Evolutionary conservation across 2,329 filamentous ascomycete species (phyloP), one percentile per base, ranked within the genome.

Genomic region (Ascomycota sp.): DNA sequence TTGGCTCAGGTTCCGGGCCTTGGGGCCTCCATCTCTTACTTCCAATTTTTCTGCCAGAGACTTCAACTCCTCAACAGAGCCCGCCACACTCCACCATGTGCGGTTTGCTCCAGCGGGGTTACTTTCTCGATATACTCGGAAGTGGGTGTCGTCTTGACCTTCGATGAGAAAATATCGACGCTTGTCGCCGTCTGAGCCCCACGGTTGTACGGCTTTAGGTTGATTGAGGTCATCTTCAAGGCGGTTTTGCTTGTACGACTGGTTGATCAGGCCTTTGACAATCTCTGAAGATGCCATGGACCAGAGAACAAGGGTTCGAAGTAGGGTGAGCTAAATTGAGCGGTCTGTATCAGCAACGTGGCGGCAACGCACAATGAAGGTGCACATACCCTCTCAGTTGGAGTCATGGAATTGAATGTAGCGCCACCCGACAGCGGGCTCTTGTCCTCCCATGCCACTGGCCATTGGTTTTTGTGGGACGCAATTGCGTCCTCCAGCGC

Each of bases 91-190:
- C 68, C 81, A 82, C 89, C 89, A 98, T 17, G 80, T 82, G 36
- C 71, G 56, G 36, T 75, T 75, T 27, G 77, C 68, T 21, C 75
- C 65, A 5, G 73, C 72, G 9, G 81, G 77, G 44, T 92, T 91
- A 53, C 80, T 86, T 53, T 98, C 89, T 31, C 89, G 69, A 51
- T 98, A 98, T 27, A 98, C 69, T 37, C 89, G 71, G 52, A 98
- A 98, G 36, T 78, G 69, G 4, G 86, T 95, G 51, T 98, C 85
- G 42, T 95, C 86, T 40, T 81, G 69, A 9, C 89, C 89, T 53
- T 98, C 89, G 36, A 98, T 69, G 28, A 98, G 61, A 59, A 78
- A 98, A 53, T 95, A 98, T 35, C 83, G 74, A 32, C 89, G 74
- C 59, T 89, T 92, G 42, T 93, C 75, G 38, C 79, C 81, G 48